phyloP scores from a whole-genome alignment of 148 eudicot species.

The Cornus kousa region DNA sequence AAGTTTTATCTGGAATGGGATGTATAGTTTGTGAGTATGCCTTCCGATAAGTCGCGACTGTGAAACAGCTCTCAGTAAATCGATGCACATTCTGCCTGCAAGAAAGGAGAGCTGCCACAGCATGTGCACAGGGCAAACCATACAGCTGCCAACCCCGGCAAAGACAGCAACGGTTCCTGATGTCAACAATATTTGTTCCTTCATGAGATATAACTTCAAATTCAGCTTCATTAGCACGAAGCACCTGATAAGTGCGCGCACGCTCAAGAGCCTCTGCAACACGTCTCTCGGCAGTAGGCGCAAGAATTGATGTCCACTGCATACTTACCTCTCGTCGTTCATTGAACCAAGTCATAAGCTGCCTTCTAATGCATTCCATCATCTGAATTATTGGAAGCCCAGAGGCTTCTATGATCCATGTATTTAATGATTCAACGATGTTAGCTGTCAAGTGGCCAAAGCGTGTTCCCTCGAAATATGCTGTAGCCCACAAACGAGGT shows the following conservation, averaged over 20 bases:
- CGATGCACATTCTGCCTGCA: conserved; percentile 57
- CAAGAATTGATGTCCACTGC: conserved; percentile 55
- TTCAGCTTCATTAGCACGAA: conserved; percentile 59
- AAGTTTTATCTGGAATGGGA: conserved; percentile 51
- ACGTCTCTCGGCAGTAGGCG: conserved; percentile 48
- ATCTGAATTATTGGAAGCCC: conserved; percentile 58
- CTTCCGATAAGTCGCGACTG: conserved; percentile 51
- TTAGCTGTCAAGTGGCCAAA: conserved; percentile 61
- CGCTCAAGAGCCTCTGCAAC: conserved; percentile 54
- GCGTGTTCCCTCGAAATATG: conserved; percentile 58
- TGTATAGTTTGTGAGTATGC: conserved; percentile 56
- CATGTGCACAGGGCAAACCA: conserved; percentile 66
- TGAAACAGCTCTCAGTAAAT: conserved; percentile 58
- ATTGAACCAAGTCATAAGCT: conserved; percentile 67
- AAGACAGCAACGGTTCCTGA: conserved; percentile 48
- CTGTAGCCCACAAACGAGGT: conserved; percentile 61
- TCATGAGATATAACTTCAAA: conserved; percentile 55
- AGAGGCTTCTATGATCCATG: conserved; percentile 52
- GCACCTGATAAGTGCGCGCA: conserved; percentile 51
- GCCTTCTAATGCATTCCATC: conserved; percentile 56
- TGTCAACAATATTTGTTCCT: conserved; percentile 51
- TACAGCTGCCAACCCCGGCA: conserved; percentile 57
- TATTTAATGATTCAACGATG: conserved; percentile 38
- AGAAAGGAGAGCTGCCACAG: conserved; percentile 50
- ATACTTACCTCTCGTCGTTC: conserved; percentile 57